Percentiles rank a stretch among this genome's conserved stretches.
Evolutionary conservation across 768 basidiomycete species (phyloP).

Genomic region (Candolleomyces eurysporus): DNA sequence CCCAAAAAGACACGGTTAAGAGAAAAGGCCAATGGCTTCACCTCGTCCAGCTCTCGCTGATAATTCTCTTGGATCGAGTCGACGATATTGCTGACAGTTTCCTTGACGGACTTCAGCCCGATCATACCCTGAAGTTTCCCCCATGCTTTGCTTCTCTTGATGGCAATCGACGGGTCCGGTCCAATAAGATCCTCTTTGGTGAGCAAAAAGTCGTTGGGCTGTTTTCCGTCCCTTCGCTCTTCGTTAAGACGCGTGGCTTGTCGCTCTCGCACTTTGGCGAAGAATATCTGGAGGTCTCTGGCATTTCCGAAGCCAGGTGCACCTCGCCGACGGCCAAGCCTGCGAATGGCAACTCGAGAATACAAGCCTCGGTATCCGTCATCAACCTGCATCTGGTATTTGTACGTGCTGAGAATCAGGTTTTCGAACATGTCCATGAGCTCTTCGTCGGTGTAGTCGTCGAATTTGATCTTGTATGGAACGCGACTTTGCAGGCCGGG

Average conservation of each 20-base stretch:
- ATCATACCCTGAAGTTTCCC: constrained; percentile 47
- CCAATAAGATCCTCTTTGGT: constrained; percentile 60
- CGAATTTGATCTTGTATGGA: constrained; percentile 56
- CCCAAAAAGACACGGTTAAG: constrained; percentile 67
- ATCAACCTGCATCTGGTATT: constrained; percentile 53
- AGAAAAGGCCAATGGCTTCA: constrained; percentile 50
- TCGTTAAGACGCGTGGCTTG: constrained; percentile 51
- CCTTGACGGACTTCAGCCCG: constrained; percentile 58
- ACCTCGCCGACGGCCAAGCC: constrained; percentile 60
- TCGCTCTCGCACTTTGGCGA: constrained; percentile 44
- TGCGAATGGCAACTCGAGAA: constrained; percentile 51
- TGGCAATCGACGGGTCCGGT: constrained; percentile 54
- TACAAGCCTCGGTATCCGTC: constrained; percentile 54
- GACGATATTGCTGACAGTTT: constrained; percentile 47
- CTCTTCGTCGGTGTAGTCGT: constrained; percentile 59
- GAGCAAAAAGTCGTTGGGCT: constrained; percentile 51
- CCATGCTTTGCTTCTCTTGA: constrained; percentile 48
- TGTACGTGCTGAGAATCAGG: constrained; percentile 43
- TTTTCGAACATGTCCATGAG: constrained; percentile 54
- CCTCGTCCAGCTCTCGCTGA: constrained; percentile 54
- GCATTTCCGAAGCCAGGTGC: constrained; percentile 66
- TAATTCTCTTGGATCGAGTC: constrained; percentile 52
- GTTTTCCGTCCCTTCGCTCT: constrained; percentile 35
- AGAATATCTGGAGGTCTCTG: constrained; percentile 53
- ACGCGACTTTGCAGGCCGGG: constrained; percentile 70